Percentiles rank a stretch among this genome's conserved stretches.
Evolutionary conservation across 2,329 filamentous ascomycete genomes (phyloP).

Genomic region (Aplosporella prunicola): DNA sequence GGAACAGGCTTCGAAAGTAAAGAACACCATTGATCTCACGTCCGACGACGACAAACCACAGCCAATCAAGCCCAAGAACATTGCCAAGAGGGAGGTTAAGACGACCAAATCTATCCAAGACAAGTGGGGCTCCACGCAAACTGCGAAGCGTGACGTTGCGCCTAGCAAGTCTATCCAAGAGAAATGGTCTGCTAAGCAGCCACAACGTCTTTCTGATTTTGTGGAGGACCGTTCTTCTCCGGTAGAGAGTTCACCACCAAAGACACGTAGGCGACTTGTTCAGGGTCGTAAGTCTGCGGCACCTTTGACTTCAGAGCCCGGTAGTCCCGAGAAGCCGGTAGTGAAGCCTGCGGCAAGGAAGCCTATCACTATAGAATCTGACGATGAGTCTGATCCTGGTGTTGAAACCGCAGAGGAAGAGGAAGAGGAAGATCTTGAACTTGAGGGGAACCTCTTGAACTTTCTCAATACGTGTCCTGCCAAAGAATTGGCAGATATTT

Average conservation of each 20-base stretch:
- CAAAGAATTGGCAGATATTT: conserved; percentile 72
- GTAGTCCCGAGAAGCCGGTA: not conserved
- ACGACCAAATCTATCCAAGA: conserved; percentile 47
- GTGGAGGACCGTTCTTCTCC: conserved; percentile 23
- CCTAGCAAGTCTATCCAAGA: conserved; percentile 15
- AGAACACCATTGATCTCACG: conserved; percentile 20
- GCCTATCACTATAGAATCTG: conserved; percentile 26
- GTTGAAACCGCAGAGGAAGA: conserved; percentile 4
- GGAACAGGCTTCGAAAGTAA: conserved; percentile 1
- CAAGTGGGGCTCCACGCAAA: conserved; percentile 35
- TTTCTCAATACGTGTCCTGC: conserved; percentile 75
- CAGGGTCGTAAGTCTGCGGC: conserved; percentile 37
- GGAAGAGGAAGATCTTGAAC: conserved; percentile 22
- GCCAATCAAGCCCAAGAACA: conserved; percentile 12
- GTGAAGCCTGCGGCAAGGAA: conserved; percentile 13
- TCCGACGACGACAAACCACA: conserved; percentile 29
- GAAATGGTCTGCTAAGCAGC: not conserved
- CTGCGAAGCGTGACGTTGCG: conserved; percentile 14
- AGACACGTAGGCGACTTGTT: conserved; percentile 34
- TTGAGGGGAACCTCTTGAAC: conserved; percentile 51
- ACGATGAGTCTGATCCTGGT: conserved; percentile 37
- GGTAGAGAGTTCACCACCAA: conserved; percentile 15
- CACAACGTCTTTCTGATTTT: too few relatives aligned
- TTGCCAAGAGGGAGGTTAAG: conserved; percentile 47
- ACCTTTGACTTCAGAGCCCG: conserved; percentile 3